Conservation (phyloP, 2,329 filamentous ascomycete genomes). For the Trichophyton schoenleinii region DNA sequence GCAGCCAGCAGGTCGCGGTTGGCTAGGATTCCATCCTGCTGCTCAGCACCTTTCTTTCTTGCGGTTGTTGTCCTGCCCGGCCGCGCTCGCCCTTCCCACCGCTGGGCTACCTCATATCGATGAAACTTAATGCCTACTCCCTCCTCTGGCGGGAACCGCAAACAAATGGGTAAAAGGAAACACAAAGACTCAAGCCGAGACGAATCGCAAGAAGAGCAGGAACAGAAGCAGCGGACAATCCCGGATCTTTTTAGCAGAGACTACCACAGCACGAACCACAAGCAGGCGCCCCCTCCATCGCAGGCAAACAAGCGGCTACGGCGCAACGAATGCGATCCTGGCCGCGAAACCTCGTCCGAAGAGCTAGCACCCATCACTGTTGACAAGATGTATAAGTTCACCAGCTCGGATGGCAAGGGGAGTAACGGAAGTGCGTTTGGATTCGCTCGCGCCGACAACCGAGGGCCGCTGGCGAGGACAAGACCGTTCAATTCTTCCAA, state of each 20-base stretch:
- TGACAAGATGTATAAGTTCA: constrained; percentile 45
- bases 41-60: not conserved
- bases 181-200: constrained; percentile 18
- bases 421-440: constrained; percentile 20
- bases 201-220: constrained; percentile 22
- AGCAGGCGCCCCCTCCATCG: constrained; percentile 16
- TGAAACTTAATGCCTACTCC: constrained; percentile 33
- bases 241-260: constrained; percentile 33
- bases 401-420: constrained; percentile 26
- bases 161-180: constrained; percentile 32
- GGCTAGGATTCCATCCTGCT: not conserved
- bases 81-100: not conserved
- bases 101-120: constrained; percentile 8
- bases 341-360: not conserved
- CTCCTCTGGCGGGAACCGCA: constrained; percentile 32
- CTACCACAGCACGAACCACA: constrained; percentile 15
- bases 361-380: constrained; percentile 17
- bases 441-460: constrained; percentile 1
- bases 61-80: not conserved
- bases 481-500: constrained; percentile 19
- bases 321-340: constrained; percentile 4
- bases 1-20: not conserved
- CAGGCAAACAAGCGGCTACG: constrained; percentile 31
- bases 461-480: not conserved
- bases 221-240: constrained; percentile 28